Evolutionary conservation across 352 stramenopile genomes (phyloP).

Genomic region (Globisporangium uncinulatum): DNA sequence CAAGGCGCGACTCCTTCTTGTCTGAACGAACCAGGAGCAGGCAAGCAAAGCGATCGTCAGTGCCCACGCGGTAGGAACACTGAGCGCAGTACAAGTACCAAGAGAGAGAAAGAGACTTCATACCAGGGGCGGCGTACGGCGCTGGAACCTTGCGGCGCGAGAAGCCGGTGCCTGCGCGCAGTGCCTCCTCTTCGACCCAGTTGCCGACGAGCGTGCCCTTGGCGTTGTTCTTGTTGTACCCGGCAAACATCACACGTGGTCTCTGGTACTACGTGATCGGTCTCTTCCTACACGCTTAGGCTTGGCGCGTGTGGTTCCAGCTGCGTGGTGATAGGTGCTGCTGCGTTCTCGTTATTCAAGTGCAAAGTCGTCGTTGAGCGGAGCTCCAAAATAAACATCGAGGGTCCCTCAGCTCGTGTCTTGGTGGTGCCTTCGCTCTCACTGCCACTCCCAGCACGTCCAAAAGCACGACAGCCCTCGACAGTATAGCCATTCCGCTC

Average conservation of each 20-base stretch:
- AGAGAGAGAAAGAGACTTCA: not conserved
- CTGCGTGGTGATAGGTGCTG: not conserved
- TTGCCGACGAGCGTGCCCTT: constrained; percentile 75
- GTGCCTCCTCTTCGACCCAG: constrained; percentile 79
- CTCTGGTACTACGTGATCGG: too few relatives aligned
- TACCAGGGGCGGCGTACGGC: constrained; percentile 24
- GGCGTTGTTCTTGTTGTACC: constrained; percentile 83
- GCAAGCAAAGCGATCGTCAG: not conserved
- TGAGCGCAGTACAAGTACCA: not conserved
- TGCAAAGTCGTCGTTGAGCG: too few relatives aligned
- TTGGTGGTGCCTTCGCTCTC: not conserved
- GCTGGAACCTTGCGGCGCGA: constrained; percentile 48
- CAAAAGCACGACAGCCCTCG: constrained; percentile 6
- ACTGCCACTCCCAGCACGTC: not conserved
- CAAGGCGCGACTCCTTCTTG: constrained; percentile 31
- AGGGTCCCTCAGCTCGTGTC: too few relatives aligned
- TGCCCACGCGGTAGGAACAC: not conserved
- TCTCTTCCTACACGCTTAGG: too few relatives aligned
- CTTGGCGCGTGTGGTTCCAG: not conserved
- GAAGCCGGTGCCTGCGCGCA: constrained; percentile 54
- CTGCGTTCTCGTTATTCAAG: not conserved
- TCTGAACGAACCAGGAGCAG: constrained; percentile 11
- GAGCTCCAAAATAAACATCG: too few relatives aligned
- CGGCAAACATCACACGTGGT: constrained; percentile 29
- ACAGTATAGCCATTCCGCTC: too few relatives aligned